These are phyloP conservation scores for Leptomonas pyrrhocoris DNA, from an alignment of 208 protist species.

Conservation along the genomic window DNA sequence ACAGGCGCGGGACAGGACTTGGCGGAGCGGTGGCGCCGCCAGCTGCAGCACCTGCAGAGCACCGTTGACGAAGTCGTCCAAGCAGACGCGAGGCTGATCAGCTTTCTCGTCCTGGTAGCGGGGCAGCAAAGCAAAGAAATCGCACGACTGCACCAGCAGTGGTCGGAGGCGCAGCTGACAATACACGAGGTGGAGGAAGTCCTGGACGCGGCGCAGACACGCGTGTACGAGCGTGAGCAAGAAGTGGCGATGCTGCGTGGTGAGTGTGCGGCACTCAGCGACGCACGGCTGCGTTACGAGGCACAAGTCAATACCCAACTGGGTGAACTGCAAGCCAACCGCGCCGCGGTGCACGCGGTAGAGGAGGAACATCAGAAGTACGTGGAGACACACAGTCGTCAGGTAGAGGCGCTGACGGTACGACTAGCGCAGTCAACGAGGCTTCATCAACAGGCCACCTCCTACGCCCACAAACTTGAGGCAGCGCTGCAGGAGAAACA, in stretches of 20 bases:
- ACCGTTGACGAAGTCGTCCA: constrained; percentile 21
- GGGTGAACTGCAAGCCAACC: not conserved
- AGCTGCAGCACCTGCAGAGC: constrained; percentile 6
- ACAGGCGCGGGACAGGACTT: not conserved
- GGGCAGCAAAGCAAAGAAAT: constrained; percentile 22
- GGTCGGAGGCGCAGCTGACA: constrained; percentile 19
- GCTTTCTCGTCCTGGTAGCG: constrained; percentile 15
- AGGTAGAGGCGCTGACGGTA: constrained; percentile 11
- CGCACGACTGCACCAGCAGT: constrained; percentile 10
- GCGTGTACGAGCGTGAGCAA: not conserved
- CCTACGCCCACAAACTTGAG: constrained; percentile 11
- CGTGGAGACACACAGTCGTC: not conserved
- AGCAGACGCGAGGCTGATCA: constrained; percentile 28
- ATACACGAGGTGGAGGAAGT: constrained; percentile 16
- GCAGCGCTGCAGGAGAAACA: constrained; percentile 25
- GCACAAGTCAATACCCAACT: not conserved
- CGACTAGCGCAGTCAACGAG: constrained; percentile 24
- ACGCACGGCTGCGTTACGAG: not conserved
- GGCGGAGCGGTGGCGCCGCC: constrained; percentile 1
- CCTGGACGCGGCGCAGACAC: constrained; percentile 14
- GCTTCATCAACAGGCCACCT: constrained; percentile 25
- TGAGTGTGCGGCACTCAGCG: constrained; percentile 23
- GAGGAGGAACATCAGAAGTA: constrained; percentile 3
- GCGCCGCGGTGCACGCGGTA: not conserved
- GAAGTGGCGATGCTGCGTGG: constrained; percentile 12